Evolutionary conservation across 495 filamentous ascomycete genomes (phyloP), one percentile per base, ranked within the genome.

Genomic region (Aspergillus saccharolyticus): DNA sequence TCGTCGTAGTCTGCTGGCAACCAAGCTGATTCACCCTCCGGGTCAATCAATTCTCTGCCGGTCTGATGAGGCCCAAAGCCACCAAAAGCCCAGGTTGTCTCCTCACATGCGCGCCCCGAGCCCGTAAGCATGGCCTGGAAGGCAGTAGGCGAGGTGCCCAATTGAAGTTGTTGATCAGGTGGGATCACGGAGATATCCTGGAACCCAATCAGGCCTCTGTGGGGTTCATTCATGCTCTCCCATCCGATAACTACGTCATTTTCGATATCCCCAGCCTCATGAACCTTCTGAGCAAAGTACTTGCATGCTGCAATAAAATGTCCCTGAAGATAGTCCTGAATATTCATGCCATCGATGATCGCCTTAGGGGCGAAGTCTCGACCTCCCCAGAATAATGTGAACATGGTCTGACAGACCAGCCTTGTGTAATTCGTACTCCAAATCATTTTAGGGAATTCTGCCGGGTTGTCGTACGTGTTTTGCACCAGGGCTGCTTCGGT

Each of bases 381-480:
- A n/a, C 94, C 94, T 9, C 78, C 95, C 71, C 92, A 97, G 74
- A 97, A 98, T 30, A 96, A 70, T 0, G 94, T 96, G 66, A 96
- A 97, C 63, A 97, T 92, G 45, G 89, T 89, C 60, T 90, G 89
- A 52, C 89, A 90, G 6, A 87, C 91, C 22, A 96, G 77, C 43
- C 95, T 85, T 47, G 83, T 87, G 65, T 98, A 98, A 65, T 98
- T 97, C 20, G 94, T 98, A 47, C 92, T 90, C 94, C 94, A 98
- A 19, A 96, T 91, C 94, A 98, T 98, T 73, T 97, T 97, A 3
- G 94, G 95, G 66, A 94, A 98, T 3, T 85, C 80, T 4, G 84
- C 84, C 17, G 91, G 90, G 39, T 96, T 80, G n/a, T 90, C 86
- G 63, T 88, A 96, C 0, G 88, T 93, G 65, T 97, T 98, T 45